A percentile compares a stretch with the other conserved stretches of the same genome.
These are phyloP conservation scores for Bertia moriformis DNA, from an alignment of 2,329 filamentous ascomycete species.

Conservation along the genomic window DNA sequence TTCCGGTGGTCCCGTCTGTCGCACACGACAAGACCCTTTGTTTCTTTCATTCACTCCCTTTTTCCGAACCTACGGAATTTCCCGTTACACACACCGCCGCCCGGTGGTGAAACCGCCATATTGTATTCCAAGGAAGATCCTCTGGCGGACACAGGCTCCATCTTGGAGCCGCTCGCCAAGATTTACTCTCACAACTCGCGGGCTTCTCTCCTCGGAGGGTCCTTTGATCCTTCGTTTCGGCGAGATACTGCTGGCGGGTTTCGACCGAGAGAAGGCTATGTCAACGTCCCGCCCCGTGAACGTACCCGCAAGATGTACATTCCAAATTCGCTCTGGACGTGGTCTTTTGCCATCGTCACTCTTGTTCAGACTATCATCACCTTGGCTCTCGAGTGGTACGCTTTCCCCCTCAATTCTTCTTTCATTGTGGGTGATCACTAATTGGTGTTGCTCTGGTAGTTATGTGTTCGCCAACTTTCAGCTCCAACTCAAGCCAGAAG, in stretches of 20 bases:
- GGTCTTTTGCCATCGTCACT: constrained; percentile 1
- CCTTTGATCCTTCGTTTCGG: constrained; percentile 1
- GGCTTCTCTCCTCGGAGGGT: not conserved
- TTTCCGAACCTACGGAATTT: not conserved
- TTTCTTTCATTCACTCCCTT: not conserved
- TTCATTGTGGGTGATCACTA: no score
- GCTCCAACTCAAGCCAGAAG: constrained; percentile 25
- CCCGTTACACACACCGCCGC: not conserved
- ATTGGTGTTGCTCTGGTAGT: no score
- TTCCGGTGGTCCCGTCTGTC: no score
- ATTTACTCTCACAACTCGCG: not conserved
- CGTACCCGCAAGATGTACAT: not conserved
- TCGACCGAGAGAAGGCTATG: not conserved
- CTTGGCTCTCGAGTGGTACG: not conserved
- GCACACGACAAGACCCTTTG: not conserved
- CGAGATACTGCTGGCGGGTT: not conserved
- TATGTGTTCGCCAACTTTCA: constrained; percentile 88
- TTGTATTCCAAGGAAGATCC: not conserved
- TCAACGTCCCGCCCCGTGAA: not conserved
- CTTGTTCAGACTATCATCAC: not conserved
- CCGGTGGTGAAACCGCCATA: not conserved
- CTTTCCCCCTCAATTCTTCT: no score
- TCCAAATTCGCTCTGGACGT: not conserved
- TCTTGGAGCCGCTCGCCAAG: not conserved
- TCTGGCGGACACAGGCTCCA: not conserved